Evolutionary conservation across 345 rosid species (phyloP).

Genomic region (Rhodomyrtus tomentosa): DNA sequence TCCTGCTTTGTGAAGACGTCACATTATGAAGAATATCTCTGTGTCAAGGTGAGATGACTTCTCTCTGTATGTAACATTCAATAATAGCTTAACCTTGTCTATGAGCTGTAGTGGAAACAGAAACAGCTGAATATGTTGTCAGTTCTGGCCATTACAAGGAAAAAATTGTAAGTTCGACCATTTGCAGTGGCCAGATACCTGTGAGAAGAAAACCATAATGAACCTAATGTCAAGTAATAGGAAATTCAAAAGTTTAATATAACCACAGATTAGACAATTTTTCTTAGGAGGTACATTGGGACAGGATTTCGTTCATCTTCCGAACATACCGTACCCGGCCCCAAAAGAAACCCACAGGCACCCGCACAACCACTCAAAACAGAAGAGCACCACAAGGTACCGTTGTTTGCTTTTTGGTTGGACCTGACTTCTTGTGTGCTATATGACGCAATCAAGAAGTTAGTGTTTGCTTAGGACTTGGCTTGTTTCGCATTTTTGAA

Average conservation of each 20-base stretch:
- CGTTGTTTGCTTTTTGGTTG: background rate
- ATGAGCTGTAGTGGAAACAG: background rate
- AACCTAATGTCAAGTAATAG: background rate
- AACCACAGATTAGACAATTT: background rate
- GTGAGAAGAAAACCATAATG: background rate
- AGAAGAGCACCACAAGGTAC: background rate
- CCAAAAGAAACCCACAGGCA: background rate
- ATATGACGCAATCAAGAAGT: background rate
- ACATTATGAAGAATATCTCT: slow-evolving; percentile 65
- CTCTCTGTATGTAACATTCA: background rate
- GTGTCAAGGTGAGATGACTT: slow-evolving; percentile 60
- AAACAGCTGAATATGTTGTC: background rate
- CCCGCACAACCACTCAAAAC: background rate
- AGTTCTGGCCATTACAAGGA: background rate
- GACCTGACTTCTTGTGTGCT: background rate
- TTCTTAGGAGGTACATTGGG: background rate
- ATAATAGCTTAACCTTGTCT: background rate
- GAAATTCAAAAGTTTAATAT: background rate
- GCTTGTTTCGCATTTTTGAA: background rate
- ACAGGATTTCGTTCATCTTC: background rate
- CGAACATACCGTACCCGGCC: background rate
- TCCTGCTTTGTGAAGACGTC: slow-evolving; percentile 95
- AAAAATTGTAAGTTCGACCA: background rate
- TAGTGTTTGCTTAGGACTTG: background rate
- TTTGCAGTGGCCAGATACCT: background rate